These are phyloP conservation scores for Pyrrhoderma lamaoense DNA, from an alignment of 1,284 basidiomycete genomes.

Conservation along the genomic window DNA sequence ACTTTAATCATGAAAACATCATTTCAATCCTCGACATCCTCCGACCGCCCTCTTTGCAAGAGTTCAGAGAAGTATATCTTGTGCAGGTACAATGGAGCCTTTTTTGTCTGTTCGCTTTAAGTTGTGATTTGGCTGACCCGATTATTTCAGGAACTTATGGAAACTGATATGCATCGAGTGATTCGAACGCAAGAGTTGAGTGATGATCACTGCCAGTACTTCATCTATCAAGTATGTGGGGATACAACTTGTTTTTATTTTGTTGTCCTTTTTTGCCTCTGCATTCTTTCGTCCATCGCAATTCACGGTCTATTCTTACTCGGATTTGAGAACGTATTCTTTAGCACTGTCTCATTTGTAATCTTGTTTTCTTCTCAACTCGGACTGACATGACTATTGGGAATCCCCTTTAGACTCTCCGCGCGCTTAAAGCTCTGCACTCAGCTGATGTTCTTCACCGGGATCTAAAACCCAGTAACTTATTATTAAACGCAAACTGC, in stretches of 20 bases:
- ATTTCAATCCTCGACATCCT: slow-evolving; percentile 82
- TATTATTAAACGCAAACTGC: slow-evolving; percentile 90
- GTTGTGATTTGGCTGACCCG: not conserved
- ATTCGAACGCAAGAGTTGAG: slow-evolving; percentile 79
- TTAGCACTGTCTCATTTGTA: slow-evolving; percentile 8
- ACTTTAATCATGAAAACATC: slow-evolving; percentile 76
- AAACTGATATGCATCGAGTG: slow-evolving; percentile 84
- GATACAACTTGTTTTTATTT: not conserved
- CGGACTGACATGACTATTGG: not conserved
- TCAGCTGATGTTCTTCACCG: slow-evolving; percentile 84
- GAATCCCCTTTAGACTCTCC: slow-evolving; percentile 52
- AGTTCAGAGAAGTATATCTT: slow-evolving; percentile 76
- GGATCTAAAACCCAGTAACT: slow-evolving; percentile 90
- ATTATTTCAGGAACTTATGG: slow-evolving; percentile 70
- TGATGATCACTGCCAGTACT: slow-evolving; percentile 92
- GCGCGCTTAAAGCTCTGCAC: slow-evolving; percentile 89
- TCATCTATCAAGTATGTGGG: slow-evolving; percentile 77
- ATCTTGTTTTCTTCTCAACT: slow-evolving; percentile 11
- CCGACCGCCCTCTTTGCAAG: slow-evolving; percentile 48
- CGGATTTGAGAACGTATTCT: not conserved
- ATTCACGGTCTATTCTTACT: not conserved
- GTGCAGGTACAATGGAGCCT: slow-evolving; percentile 37
- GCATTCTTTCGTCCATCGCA: not conserved
- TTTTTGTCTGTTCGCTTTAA: not conserved
- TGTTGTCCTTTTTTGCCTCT: not conserved